These are phyloP conservation scores for Sordariomycetes sp. DNA, from an alignment of 2,329 filamentous ascomycete genomes.

Conservation along the genomic window DNA sequence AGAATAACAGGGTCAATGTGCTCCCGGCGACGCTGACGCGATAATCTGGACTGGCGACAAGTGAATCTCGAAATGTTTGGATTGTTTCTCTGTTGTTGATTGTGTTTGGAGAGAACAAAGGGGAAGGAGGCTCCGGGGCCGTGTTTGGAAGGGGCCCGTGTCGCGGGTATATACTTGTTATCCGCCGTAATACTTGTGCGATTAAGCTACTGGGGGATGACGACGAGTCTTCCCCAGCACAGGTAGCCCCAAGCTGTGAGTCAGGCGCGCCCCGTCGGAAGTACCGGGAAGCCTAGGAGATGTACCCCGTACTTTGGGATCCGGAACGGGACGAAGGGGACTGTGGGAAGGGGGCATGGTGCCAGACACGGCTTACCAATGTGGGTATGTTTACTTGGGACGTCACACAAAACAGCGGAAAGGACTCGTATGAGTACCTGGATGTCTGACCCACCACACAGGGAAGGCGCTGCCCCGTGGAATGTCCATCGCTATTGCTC, in stretches of 20 bases:
- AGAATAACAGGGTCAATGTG: neutral
- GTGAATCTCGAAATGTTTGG: slow-evolving; percentile 26
- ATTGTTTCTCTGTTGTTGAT: slow-evolving; percentile 6
- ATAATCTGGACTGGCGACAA: slow-evolving; percentile 47
- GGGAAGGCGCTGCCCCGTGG: neutral
- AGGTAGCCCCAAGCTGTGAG: neutral
- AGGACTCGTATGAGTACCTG: neutral
- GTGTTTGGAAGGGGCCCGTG: neutral
- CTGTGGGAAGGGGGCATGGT: neutral
- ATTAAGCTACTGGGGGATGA: neutral
- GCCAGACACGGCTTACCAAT: neutral
- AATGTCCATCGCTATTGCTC: neutral
- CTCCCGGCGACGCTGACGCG: slow-evolving; percentile 37
- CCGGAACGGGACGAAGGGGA: neutral
- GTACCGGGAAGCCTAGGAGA: neutral
- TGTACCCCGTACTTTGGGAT: neutral
- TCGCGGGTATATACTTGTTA: neutral
- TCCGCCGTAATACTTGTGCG: neutral
- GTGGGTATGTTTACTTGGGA: neutral
- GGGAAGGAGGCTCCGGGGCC: neutral
- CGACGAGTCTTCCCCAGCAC: neutral
- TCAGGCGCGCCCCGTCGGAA: neutral
- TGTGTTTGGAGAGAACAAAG: slow-evolving; percentile 3
- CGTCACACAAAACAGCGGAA: neutral
- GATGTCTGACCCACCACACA: neutral